Base-by-base conservation (phyloP, 768 basidiomycete genomes). In the Floccularia luteovirens region DNA sequence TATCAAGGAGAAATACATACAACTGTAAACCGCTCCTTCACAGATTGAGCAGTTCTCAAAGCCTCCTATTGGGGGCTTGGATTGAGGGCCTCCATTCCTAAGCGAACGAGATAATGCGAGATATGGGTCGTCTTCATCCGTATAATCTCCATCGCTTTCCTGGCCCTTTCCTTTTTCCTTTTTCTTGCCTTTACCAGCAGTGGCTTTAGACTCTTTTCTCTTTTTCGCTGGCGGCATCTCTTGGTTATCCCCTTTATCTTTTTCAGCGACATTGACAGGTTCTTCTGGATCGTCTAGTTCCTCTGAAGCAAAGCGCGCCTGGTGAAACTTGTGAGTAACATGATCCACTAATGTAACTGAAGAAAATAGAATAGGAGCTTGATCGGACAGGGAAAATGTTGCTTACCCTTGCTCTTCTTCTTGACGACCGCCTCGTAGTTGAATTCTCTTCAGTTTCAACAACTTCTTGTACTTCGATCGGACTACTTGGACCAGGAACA, bases 41-140 rank as follows among this genome's bases (percentile, higher is more conserved):
- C 94, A 99, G 40, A 74, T 72, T 1, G 79, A 87, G 54, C 96
- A 99, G 5, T 71, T 64, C 48, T 80, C 80, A 41, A 93, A 85
- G 47, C 77, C 79, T 1, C 94, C 94, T 3, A 82, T 68, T 2
- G 82, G 66, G 1, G 84, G 87, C 43, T 82, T 82, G 35, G 48
- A 47, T 43, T 31, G 56, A 54, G 48, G 61, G 36, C 49, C 60
- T 12, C 42, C 50, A 24, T 56, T 53, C 59, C 64, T 62, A 54
- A 68, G 48, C 35, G 65, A 66, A 53, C 71, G 81, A 7, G 79
- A 79, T 8, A 78, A 57, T 5, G 79, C 79, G 3, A 64, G 79
- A 48, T 85, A 85, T n/a, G 75, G 70, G 42, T 79, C 79, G 14
- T 83, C 80, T 10, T 82, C 77, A 2, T 75, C 71, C 8, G 71